Evolutionary conservation across 139 green algal genomes (phyloP), one percentile per base, ranked within the genome.

Genomic region (Coelastrella sp.): DNA sequence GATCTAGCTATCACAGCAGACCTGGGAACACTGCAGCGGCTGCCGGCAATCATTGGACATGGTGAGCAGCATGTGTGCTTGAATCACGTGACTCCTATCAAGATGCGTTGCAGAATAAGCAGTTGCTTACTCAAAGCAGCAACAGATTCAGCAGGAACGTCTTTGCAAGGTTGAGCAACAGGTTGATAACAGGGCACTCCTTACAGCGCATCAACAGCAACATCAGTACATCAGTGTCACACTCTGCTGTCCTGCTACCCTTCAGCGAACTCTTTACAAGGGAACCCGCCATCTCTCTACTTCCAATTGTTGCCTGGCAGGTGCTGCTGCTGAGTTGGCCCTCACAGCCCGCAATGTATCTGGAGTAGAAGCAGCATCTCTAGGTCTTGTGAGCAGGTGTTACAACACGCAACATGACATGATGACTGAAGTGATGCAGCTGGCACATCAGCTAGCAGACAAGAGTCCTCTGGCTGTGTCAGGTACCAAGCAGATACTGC

Each of bases 1-100:
- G 96, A 99, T 75, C 59, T 98, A 45, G 96, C 74, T 17, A 96
- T 98, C 48, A 90, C 93, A 2, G 96, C 96, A 9, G 96, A 99
- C 90, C 85, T 99, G 72, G 96, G 96, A 35, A 96, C 92, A 4
- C 86, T 99, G 83, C 96, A 99, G 85, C 89, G 96, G 0, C 91
- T 99, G 48, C 95, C 95, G 5, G 4, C 50, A 27, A 92, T 99
- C 53, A 89, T 99, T 3, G 96, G 96, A 0, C 85, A 98, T 53
- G 96, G 95, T 85, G 50, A 78, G 84, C 11, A 9, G 45, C 45
- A 57, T n/a, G n/a, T n/a, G n/a, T n/a, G n/a, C n/a, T n/a, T n/a
- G n/a, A n/a, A n/a, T n/a, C n/a, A n/a, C n/a, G 45, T 13, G 15
- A 13, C 45, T 0, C 15, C 45, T 23, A 57, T 57, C 8, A 8